These are phyloP conservation scores for Tylopilus subfusipes DNA, from an alignment of 768 basidiomycete species.

Conservation along the genomic window DNA sequence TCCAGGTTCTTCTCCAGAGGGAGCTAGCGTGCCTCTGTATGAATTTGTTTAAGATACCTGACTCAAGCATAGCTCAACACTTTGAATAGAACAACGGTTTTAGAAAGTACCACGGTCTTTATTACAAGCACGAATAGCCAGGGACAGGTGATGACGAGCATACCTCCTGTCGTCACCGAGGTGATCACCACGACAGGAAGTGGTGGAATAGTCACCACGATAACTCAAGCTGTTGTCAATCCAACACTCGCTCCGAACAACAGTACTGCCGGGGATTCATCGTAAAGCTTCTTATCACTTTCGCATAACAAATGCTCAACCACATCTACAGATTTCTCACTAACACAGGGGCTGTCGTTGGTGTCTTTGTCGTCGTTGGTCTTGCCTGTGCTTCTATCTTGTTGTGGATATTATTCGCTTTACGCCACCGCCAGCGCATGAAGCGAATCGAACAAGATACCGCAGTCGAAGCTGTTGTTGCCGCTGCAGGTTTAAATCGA, in stretches of 20 bases:
- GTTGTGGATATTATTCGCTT: slow-evolving; percentile 67
- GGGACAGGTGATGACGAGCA: slow-evolving; percentile 46
- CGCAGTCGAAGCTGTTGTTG: slow-evolving; percentile 66
- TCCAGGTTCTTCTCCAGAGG: slow-evolving; percentile 3
- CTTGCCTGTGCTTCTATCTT: slow-evolving; percentile 67
- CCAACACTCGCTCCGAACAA: slow-evolving; percentile 62
- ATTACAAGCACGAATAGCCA: slow-evolving; percentile 57
- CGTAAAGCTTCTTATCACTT: slow-evolving; percentile 39
- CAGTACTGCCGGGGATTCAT: slow-evolving; percentile 36
- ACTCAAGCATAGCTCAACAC: slow-evolving; percentile 10
- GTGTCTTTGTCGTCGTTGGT: slow-evolving; percentile 87
- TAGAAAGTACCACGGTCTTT: slow-evolving; percentile 48
- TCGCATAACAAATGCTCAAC: slow-evolving; percentile 2
- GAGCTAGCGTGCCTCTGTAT: slow-evolving; percentile 21
- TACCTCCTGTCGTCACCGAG: slow-evolving; percentile 57
- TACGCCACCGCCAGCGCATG: slow-evolving; percentile 62
- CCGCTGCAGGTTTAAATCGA: slow-evolving; percentile 68
- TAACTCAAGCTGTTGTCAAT: slow-evolving; percentile 65
- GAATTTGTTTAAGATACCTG: slow-evolving; percentile 17
- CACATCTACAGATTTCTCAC: slow-evolving; percentile 65
- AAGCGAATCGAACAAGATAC: slow-evolving; percentile 64
- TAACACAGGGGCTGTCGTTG: slow-evolving; percentile 88
- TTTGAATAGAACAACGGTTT: slow-evolving; percentile 45
- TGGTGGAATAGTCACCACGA: slow-evolving; percentile 51
- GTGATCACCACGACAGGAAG: slow-evolving; percentile 51